Percentiles rank a stretch among this genome's conserved stretches.
phyloP scores from a whole-genome alignment of 2,329 filamentous ascomycete species.

The Chaetomiaceae sp. region DNA sequence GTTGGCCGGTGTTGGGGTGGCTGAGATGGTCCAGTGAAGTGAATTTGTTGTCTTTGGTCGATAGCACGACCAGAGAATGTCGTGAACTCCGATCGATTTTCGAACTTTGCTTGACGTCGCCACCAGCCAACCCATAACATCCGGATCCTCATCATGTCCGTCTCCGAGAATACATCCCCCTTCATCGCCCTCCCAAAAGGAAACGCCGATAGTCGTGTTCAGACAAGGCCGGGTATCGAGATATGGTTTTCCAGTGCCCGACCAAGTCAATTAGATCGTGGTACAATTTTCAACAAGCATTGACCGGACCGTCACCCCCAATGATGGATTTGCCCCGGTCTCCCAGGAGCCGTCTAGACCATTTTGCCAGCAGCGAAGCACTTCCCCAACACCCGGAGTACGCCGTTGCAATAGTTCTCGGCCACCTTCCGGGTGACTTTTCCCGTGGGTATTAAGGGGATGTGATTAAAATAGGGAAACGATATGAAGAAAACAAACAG shows the following conservation, averaged over 20 bases:
- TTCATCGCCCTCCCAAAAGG: constrained; percentile 14
- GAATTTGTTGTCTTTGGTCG: background rate
- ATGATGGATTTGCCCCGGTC: constrained; percentile 12
- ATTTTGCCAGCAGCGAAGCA: constrained; percentile 18
- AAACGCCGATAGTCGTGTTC: constrained; percentile 19
- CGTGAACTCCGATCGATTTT: background rate
- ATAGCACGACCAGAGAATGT: background rate
- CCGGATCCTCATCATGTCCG: constrained; percentile 8
- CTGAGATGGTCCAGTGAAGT: background rate
- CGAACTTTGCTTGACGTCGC: background rate
- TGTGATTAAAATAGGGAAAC: constrained; percentile 43
- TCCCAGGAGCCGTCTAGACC: constrained; percentile 8
- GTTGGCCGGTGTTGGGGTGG: background rate
- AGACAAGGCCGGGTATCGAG: constrained; percentile 14
- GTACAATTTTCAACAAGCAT: constrained; percentile 22
- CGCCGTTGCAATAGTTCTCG: constrained; percentile 22
- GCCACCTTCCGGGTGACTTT: constrained; percentile 29
- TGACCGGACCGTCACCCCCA: constrained; percentile 14
- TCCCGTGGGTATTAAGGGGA: constrained; percentile 40
- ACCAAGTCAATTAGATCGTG: constrained; percentile 25
- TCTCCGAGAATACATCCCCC: background rate
- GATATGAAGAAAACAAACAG: constrained; percentile 40
- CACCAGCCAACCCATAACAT: constrained; percentile 7
- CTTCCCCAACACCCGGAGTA: constrained; percentile 20
- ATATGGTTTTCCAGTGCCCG: constrained; percentile 16